Percentiles rank a stretch among this genome's conserved stretches.
Conservation (phyloP, 176 grass and related monocot species). For the Oryza brachyantha region DNA sequence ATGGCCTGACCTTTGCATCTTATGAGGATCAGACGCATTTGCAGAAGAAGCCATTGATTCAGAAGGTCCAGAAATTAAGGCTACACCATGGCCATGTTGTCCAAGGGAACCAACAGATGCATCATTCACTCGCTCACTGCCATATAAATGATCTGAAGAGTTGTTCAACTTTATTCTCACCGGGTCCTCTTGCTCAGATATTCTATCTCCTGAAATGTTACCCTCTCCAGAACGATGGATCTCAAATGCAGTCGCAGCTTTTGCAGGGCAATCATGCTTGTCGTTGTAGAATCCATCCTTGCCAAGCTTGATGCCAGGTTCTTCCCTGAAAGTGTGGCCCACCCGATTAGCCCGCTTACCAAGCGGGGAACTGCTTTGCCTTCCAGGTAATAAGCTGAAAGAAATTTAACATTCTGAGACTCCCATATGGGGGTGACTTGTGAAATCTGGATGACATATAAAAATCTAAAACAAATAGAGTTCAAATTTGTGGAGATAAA, state of each 20-base stretch:
- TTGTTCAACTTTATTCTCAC: not conserved
- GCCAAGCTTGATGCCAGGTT: not conserved
- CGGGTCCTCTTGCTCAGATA: slow-evolving; percentile 10
- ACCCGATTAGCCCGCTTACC: slow-evolving; percentile 37
- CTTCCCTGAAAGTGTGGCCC: not conserved
- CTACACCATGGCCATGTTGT: slow-evolving; percentile 1
- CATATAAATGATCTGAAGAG: slow-evolving; percentile 32
- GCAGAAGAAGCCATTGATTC: slow-evolving; percentile 14
- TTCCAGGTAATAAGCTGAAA: slow-evolving; percentile 65
- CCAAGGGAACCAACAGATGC: slow-evolving; percentile 8
- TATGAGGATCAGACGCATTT: slow-evolving; percentile 30
- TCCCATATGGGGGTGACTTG: slow-evolving; percentile 14
- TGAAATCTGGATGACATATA: not conserved
- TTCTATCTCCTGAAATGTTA: slow-evolving; percentile 17
- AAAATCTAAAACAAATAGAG: not conserved
- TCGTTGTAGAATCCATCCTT: not conserved
- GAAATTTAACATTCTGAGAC: slow-evolving; percentile 27
- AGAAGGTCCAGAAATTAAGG: slow-evolving; percentile 9
- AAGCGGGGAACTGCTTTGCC: slow-evolving; percentile 34
- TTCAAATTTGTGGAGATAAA: not conserved
- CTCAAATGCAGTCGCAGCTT: not conserved
- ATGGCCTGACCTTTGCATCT: slow-evolving; percentile 6
- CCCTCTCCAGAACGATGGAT: slow-evolving; percentile 23
- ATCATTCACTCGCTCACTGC: not conserved
- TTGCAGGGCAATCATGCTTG: not conserved